Evolutionary conservation across 2,329 filamentous ascomycete species (phyloP).

Genomic region (Gnomoniopsis smithogilvyi): DNA sequence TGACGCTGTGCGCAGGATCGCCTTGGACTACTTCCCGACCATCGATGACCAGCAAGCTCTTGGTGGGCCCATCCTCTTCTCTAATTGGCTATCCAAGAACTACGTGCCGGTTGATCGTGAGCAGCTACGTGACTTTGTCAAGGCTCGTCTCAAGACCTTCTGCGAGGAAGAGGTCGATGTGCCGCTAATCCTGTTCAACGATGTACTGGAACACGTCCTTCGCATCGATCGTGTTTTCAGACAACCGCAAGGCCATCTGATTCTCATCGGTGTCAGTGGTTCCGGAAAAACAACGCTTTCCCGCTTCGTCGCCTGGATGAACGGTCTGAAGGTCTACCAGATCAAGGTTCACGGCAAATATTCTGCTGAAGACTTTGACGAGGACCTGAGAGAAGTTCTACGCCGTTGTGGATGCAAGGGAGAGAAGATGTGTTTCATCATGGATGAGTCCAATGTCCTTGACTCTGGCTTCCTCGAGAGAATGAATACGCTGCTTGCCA

Average conservation of each 20-base stretch:
- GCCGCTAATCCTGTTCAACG: conserved; percentile 97
- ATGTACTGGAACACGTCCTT: conserved; percentile 95
- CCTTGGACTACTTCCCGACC: conserved; percentile 89
- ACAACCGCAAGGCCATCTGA: conserved; percentile 96
- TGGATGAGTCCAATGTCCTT: conserved; percentile 98
- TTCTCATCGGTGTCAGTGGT: conserved; percentile 96
- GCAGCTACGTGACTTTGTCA: conserved; percentile 93
- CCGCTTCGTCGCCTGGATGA: conserved; percentile 99
- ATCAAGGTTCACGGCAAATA: conserved; percentile 99
- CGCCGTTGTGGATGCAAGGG: conserved; percentile 94
- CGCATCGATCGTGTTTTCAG: conserved; percentile 98
- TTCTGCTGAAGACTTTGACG: conserved; percentile 97
- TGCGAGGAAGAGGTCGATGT: conserved; percentile 99
- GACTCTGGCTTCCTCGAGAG: conserved; percentile 98
- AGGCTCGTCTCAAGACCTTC: conserved; percentile 94
- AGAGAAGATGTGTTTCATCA: conserved; percentile 99
- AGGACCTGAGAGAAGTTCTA: conserved; percentile 91
- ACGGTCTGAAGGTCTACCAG: conserved; percentile 96
- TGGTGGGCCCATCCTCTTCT: conserved; percentile 92
- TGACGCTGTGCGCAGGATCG: conserved; percentile 80
- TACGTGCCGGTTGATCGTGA: conserved; percentile 97
- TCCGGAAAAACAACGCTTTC: conserved; percentile 98
- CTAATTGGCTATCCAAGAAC: conserved; percentile 98
- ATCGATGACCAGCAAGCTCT: conserved; percentile 88
- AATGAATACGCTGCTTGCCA: conserved; percentile 98